Base-by-base conservation (phyloP, 202 grass and related monocot genomes). In the Bolboschoenoplectus hybrid region DNA sequence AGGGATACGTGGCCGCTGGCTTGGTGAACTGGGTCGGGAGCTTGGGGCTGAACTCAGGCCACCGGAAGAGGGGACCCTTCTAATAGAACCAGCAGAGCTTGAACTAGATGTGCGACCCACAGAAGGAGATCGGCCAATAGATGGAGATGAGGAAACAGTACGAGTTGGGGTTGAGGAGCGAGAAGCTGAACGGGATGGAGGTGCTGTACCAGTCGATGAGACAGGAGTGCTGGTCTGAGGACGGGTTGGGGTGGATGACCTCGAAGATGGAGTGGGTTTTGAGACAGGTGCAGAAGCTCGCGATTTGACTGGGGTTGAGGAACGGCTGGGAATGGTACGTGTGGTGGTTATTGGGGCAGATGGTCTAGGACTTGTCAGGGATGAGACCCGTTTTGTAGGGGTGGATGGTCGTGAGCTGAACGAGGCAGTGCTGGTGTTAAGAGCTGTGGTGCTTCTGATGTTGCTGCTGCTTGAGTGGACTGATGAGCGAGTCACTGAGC, bases 11-110 rank as follows among this genome's bases (percentile, higher is more conserved):
- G 67, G 34, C 50, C 89, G 90, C 79, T 88, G 80, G 78, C 84
- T 91, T 74, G 97, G 97, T 41, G 97, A 99, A 87, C 92, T 88
- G 73, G 93, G 92, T 64, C 91, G 91, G 7, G 95, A 97, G 71
- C 88, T 91, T 76, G 92, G 89, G 1, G 92, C 93, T 7, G 94
- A 97, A 0, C 74, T 92, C 72, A 88, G 86, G 84, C 92, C 92
- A 86, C 67, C 89, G 10, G 63, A 87, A 5, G 84, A 79, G 63
- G 91, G 69, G 13, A 53, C 6, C 68, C 92, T 85, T 36, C 83
- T 87, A 71, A 73, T 87, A 80, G 90, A 86, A 14, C 53, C 52
- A 83, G 47, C 51, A 62, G 91, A 69, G 50, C 82, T 91, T 86
- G 19, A 89, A 66, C 62, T 88, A 82, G 85, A 80, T 75, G 90